These are phyloP conservation scores for Naganishia sp. DNA, from an alignment of 1,284 basidiomycete species.

Conservation along the genomic window DNA sequence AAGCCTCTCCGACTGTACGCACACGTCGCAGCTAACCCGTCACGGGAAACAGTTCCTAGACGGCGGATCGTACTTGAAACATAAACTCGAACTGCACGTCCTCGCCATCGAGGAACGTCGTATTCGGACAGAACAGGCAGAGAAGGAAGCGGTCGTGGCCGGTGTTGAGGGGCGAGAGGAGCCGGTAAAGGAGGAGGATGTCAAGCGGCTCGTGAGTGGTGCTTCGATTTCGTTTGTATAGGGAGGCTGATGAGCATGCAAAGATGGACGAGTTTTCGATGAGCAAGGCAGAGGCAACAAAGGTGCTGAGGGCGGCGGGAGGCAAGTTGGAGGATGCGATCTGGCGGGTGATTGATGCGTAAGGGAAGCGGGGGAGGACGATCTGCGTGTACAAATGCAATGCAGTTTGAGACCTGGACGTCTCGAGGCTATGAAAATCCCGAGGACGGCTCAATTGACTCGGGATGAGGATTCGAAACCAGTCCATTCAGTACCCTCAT, in stretches of 20 bases:
- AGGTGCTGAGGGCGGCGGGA: conserved; percentile 1
- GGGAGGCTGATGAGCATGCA: not conserved
- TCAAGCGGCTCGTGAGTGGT: conserved; percentile 17
- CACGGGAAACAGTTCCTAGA: conserved; percentile 11
- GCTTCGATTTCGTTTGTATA: not conserved
- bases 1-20: not conserved
- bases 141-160: not conserved
- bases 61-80: conserved; percentile 24
- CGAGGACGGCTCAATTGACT: no score
- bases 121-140: conserved; percentile 19
- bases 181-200: conserved; percentile 22
- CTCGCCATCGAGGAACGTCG: conserved; percentile 23
- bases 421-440: no score
- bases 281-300: conserved; percentile 7
- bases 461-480: no score
- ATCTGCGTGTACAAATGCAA: not conserved
- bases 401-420: no score
- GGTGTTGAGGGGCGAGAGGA: conserved; percentile 14
- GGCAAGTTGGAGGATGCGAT: conserved; percentile 20
- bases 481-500: no score
- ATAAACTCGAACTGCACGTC: conserved; percentile 24
- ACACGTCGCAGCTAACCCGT: not conserved
- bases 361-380: not conserved
- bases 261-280: conserved; percentile 22
- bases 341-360: conserved; percentile 10